Evolutionary conservation across 371 early-diverging fungal genomes (phyloP), one percentile per base, ranked within the genome.

Genomic region (Parasitella parasitica): DNA sequence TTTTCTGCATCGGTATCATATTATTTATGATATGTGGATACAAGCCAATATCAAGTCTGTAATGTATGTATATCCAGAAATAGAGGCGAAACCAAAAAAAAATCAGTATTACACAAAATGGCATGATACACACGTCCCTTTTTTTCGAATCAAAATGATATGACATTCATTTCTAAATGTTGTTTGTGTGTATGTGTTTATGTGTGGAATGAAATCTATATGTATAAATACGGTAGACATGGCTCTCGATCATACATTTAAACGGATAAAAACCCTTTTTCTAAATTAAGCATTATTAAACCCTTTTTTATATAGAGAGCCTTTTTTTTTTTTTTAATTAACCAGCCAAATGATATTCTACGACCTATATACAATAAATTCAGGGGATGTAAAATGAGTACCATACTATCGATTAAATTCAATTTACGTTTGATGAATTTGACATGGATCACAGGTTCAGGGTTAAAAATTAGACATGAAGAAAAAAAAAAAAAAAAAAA

Each of bases 251-350:
- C 41, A 20, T 43, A 18, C 43, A 43, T 22, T 22, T 6, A 22
- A 6, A 22, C 43, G 43, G 12, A 22, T 12, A 20, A 43, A 22
- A 20, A 32, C 39, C 52, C 24, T 46, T 57, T 53, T 52, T 34
- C 64, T 35, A 57, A 18, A 57, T 53, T 41, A 63, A 57, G 64
- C 27, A 51, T 28, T 64, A 64, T 57, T 64, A 57, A 64, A 57
- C 52, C 57, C 64, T 53, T 64, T 64, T 52, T 46, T 53, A 43
- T 43, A 43, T 22, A 43, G 11, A 43, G 43, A 43, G 43, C 43
- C 18, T 43, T 39, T 39, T 37, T 37, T 39, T 39, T 36, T 4
- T 43, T 41, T 43, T 43, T 43, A 43, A 43, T 43, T 43, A 22
- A 20, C 43, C n/a, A 43, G 43, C 43, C 18, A 43, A 43, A 22